Base-by-base conservation (phyloP, 2,329 filamentous ascomycete genomes). In the Teratosphaeria viscida region DNA sequence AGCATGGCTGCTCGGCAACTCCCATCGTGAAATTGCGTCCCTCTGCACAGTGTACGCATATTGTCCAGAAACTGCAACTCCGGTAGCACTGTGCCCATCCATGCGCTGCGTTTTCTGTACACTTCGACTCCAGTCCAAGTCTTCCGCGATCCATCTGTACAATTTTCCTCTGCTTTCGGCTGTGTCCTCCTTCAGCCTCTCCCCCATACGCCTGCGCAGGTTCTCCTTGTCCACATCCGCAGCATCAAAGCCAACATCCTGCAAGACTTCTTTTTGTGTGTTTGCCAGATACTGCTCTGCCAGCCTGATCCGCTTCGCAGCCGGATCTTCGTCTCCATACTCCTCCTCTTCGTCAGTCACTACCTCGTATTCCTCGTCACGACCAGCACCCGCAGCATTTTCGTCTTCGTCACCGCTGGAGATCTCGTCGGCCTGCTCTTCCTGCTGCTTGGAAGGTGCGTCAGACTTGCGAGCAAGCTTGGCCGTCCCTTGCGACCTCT, bases 281-380 rank as follows among this genome's bases (percentile, higher is more conserved):
- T 95, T 96, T 58, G 96, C 88, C 58, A 99, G 82, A 73, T 99
- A 97, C 68, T 89, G 85, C 76, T 97, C 90, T 34, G 94, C 94
- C 32, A 99, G 82, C 65, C 90, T 85, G 69, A 96, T 76, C 67
- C 94, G 83, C 73, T 90, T 87, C 71, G 96, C 91, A 39, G 90
- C 92, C 1, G 88, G 91, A 26, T 94, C 97, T 78, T 97, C 92
- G 64, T 84, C 85, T 63, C 90, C 89, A 62, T 85, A 84, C n/a
- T 87, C 88, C 1, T 86, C 89, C 37, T 81, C 81, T 29, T 82
- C 84, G 12, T 73, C 74, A 29, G 16, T 49, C 19, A 23, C n/a
- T n/a, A 5, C 43, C 8, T 49, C n/a, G 43, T 49, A 49, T 1
- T 23, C 43, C n/a, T 4, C 43, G n/a, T 49, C 43, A 8, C 16